These are phyloP conservation scores for Boletus fagicola DNA, from an alignment of 768 basidiomycete genomes.

Conservation along the genomic window DNA sequence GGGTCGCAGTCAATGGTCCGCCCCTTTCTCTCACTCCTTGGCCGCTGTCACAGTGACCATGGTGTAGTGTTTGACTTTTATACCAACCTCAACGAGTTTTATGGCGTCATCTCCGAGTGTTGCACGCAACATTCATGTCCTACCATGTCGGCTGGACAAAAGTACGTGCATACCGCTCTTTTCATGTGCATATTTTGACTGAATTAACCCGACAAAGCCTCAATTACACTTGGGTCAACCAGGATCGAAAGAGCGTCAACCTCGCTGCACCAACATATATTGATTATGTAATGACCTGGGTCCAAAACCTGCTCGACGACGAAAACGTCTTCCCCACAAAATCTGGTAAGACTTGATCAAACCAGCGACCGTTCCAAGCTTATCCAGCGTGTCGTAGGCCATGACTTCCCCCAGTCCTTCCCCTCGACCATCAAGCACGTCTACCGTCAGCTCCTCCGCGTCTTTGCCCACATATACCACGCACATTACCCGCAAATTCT, in stretches of 20 bases:
- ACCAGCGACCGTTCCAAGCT: background rate
- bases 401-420: constrained; percentile 84
- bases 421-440: constrained; percentile 89
- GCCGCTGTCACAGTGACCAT: background rate
- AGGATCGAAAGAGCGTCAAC: constrained; percentile 82
- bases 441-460: constrained; percentile 93
- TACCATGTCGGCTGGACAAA: constrained; percentile 85
- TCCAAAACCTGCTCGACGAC: constrained; percentile 92
- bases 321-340: constrained; percentile 95
- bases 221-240: constrained; percentile 94
- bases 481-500: constrained; percentile 90
- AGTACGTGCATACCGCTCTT: constrained; percentile 47
- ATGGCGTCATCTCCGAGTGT: constrained; percentile 88
- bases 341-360: constrained; percentile 56
- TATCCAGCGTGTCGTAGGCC: constrained; percentile 50
- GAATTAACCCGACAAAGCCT: constrained; percentile 45
- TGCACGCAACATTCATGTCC: constrained; percentile 90
- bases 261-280: constrained; percentile 95
- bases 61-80: constrained; percentile 91
- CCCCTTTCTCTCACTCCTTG: constrained; percentile 10
- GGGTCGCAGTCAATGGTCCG: constrained; percentile 94
- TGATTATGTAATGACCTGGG: constrained; percentile 96
- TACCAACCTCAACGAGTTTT: constrained; percentile 95
- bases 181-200: background rate
- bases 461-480: constrained; percentile 97